Conservation (phyloP, 345 rosid species). For the Sonneratia alba region DNA sequence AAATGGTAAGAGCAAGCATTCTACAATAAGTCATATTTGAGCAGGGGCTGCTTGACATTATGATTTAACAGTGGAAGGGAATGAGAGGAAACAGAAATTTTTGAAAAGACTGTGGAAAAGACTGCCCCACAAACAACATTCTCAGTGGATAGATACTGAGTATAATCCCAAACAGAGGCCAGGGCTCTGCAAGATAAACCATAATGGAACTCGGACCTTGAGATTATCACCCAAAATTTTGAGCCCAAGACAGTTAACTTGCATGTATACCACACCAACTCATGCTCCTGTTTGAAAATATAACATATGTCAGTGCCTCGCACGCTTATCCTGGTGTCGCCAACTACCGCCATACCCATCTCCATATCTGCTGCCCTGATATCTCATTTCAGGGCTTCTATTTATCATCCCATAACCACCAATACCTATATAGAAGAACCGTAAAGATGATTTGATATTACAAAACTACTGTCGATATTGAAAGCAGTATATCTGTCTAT, state of each 20-base stretch:
- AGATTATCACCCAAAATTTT: not conserved
- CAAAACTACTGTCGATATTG: not conserved
- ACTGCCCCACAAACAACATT: not conserved
- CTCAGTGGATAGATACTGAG: not conserved
- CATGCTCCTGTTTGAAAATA: not conserved
- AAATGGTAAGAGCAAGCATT: not conserved
- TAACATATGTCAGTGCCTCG: not conserved
- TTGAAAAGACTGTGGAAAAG: not conserved
- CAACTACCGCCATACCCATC: constrained; percentile 15
- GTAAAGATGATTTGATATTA: not conserved
- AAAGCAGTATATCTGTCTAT: not conserved
- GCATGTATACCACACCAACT: not conserved
- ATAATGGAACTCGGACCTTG: not conserved
- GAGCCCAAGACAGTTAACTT: not conserved
- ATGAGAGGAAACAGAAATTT: not conserved
- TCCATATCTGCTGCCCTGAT: constrained; percentile 8
- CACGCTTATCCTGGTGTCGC: constrained; percentile 10
- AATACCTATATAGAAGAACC: constrained; percentile 14
- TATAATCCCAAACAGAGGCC: not conserved
- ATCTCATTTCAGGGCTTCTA: constrained; percentile 17
- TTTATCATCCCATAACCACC: constrained; percentile 9
- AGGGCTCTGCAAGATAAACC: not conserved
- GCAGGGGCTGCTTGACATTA: not conserved
- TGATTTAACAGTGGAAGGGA: not conserved
- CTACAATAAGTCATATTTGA: not conserved